A percentile compares a stretch with the other conserved stretches of the same genome.
Conservation (phyloP, 768 basidiomycete species). For the Termitomyces sp. region DNA sequence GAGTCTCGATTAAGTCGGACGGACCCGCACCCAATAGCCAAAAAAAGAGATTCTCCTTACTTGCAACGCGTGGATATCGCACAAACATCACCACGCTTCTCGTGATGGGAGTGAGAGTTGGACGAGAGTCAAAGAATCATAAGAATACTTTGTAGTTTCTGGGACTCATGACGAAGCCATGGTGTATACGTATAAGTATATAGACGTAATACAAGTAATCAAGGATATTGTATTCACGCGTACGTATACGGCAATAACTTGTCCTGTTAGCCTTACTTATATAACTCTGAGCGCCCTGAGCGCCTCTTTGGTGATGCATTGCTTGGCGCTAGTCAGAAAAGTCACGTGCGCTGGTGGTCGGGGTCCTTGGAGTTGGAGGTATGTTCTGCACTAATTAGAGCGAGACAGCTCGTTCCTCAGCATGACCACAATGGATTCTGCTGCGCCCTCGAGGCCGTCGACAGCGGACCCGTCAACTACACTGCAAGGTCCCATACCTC, state of each 20-base stretch:
- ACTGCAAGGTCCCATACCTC: slow-evolving; percentile 54
- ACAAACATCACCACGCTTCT: background rate
- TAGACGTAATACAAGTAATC: no score
- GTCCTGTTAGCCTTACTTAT: no score
- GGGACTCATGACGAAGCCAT: no score
- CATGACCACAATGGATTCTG: slow-evolving; percentile 26
- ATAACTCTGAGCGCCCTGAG: no score
- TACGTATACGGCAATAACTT: no score
- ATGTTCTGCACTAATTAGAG: slow-evolving; percentile 4
- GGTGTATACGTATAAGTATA: no score
- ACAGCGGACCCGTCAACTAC: slow-evolving; percentile 28
- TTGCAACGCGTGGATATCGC: background rate
- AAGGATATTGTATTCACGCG: no score
- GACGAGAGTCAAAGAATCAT: background rate
- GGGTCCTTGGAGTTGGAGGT: slow-evolving; percentile 2
- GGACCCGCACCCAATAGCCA: background rate
- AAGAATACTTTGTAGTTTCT: background rate
- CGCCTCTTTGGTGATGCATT: no score
- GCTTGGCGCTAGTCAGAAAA: background rate
- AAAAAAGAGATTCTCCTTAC: no score
- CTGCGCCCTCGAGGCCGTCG: slow-evolving; percentile 36
- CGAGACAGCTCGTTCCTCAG: slow-evolving; percentile 8
- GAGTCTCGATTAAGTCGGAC: background rate
- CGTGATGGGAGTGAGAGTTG: background rate
- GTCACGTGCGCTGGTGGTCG: slow-evolving; percentile 10